phyloP scores from a whole-genome alignment of 2,329 filamentous ascomycete genomes.

The Hortaea sp. region DNA sequence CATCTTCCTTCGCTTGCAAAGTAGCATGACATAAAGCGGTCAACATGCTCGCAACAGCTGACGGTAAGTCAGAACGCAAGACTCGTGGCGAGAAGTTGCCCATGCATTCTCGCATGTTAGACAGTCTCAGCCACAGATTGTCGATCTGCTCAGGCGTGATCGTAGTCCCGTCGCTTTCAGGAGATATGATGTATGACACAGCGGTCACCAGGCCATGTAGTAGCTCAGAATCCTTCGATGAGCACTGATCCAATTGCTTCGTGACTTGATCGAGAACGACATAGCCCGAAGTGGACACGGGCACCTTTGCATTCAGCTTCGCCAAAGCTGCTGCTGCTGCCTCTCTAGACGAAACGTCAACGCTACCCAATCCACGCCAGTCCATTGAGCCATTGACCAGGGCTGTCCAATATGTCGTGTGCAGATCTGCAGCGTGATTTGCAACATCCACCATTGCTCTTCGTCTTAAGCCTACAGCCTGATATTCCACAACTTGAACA shows the following conservation, averaged over 20 bases:
- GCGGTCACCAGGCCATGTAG: conserved; percentile 57
- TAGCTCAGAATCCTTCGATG: conserved; percentile 55
- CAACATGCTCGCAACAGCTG: conserved; percentile 12
- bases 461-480: conserved; percentile 77
- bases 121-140: conserved; percentile 2
- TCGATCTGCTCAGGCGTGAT: conserved; percentile 2
- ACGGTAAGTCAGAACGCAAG: conserved; percentile 21
- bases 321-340: conserved; percentile 63
- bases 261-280: conserved; percentile 29
- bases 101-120: conserved; percentile 3
- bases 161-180: background rate
- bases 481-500: conserved; percentile 87
- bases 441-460: conserved; percentile 73
- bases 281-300: background rate
- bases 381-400: conserved; percentile 61
- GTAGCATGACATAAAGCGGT: conserved; percentile 12
- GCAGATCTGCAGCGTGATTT: conserved; percentile 55
- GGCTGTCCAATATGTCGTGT: conserved; percentile 53
- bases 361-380: conserved; percentile 82
- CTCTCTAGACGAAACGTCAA: conserved; percentile 63
- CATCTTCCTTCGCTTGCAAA: background rate
- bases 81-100: conserved; percentile 16
- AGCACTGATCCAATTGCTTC: conserved; percentile 37
- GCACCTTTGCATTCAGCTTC: conserved; percentile 34
- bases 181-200: conserved; percentile 42